Conservation (phyloP, 176 grass and related monocot genomes). For the Guadua angustifolia region DNA sequence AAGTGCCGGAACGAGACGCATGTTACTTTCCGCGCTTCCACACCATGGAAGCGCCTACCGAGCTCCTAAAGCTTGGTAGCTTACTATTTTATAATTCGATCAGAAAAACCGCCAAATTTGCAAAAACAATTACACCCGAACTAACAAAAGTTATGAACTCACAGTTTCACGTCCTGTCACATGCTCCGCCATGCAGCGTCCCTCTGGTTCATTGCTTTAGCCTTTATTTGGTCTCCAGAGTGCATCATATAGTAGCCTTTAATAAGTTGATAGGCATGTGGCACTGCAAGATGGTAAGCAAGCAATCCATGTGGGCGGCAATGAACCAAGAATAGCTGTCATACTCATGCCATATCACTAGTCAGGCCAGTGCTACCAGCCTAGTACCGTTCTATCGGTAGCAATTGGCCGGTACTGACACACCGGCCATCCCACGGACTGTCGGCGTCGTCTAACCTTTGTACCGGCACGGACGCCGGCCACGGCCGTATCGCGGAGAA, state of each 20-base stretch:
- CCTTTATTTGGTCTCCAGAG: not conserved
- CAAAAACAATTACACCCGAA: no score
- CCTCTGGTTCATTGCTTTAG: not conserved
- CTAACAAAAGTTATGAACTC: no score
- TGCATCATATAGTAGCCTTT: not conserved
- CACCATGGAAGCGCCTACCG: no score
- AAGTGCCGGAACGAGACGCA: no score
- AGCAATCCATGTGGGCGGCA: conserved; percentile 39
- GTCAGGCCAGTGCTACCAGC: not conserved
- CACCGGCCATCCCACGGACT: not conserved
- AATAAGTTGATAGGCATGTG: conserved; percentile 37
- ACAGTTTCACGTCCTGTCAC: no score
- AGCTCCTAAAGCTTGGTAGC: no score
- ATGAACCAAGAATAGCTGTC: not conserved
- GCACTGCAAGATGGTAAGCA: not conserved
- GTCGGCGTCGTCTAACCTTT: not conserved
- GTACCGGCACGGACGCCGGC: not conserved
- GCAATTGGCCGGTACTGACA: conserved; percentile 4
- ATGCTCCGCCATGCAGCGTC: not conserved
- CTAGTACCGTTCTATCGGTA: not conserved
- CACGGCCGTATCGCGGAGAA: not conserved
- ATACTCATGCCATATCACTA: not conserved
- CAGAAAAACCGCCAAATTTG: no score
- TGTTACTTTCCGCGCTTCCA: no score
- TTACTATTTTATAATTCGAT: no score